These are phyloP conservation scores for Cenchrus americanus DNA, from an alignment of 176 grass and related monocot genomes.

Conservation along the genomic window DNA sequence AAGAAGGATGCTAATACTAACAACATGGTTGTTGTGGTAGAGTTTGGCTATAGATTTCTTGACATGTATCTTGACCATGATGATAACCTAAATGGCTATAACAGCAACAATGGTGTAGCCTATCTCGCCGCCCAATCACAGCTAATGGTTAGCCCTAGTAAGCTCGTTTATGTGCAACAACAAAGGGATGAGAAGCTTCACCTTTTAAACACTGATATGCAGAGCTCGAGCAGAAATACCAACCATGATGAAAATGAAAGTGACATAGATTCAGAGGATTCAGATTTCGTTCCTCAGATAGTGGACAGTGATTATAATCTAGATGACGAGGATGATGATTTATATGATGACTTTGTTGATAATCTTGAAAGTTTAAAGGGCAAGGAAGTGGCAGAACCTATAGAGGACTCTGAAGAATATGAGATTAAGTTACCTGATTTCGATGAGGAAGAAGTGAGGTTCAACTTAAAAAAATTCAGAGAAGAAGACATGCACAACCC, in stretches of 20 bases:
- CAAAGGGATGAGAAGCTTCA: no score
- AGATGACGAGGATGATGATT: not conserved
- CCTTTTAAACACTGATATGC: no score
- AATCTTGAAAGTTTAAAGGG: no score
- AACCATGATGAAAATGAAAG: not conserved
- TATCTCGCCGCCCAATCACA: not conserved
- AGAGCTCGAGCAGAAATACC: no score
- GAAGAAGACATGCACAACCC: not conserved
- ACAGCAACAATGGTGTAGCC: not conserved
- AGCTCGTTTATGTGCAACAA: no score
- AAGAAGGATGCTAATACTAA: not conserved
- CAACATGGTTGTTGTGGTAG: not conserved
- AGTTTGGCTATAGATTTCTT: not conserved
- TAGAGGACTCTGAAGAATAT: no score
- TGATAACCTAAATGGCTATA: not conserved
- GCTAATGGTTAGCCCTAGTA: not conserved
- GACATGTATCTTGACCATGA: not conserved
- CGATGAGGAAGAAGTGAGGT: no score
- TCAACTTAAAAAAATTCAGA: no score
- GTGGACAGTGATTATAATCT: not conserved
- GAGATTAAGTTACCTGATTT: no score
- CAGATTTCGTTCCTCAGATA: not conserved
- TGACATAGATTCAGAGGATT: not conserved
- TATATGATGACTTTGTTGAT: not conserved
- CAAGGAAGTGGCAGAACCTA: no score